These are phyloP conservation scores for Phytophthora palmivora DNA, from an alignment of 352 stramenopile species.

Conservation along the genomic window DNA sequence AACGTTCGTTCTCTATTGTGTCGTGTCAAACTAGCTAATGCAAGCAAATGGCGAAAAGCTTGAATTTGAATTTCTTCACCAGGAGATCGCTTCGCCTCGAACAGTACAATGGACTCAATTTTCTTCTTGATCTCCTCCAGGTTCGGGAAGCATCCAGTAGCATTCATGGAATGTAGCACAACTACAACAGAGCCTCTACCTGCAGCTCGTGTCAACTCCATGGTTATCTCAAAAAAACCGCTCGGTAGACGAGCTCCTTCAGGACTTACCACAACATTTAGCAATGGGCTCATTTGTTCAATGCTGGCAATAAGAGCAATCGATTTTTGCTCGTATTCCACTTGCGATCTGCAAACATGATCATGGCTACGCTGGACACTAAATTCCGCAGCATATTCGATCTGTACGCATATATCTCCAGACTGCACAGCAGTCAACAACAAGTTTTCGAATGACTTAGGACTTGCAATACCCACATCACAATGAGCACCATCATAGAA, in stretches of 20 bases:
- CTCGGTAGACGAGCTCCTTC: slow-evolving; percentile 22
- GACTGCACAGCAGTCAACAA: slow-evolving; percentile 57
- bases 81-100: slow-evolving; percentile 69
- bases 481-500: slow-evolving; percentile 69
- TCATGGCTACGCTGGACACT: slow-evolving; percentile 45
- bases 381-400: slow-evolving; percentile 48
- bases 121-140: slow-evolving; percentile 59
- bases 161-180: slow-evolving; percentile 63
- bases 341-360: slow-evolving; percentile 57
- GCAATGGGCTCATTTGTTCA: slow-evolving; percentile 58
- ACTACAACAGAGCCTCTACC: slow-evolving; percentile 36
- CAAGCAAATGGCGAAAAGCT: slow-evolving; percentile 65
- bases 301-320: slow-evolving; percentile 44
- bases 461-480: slow-evolving; percentile 40
- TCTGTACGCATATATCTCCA: slow-evolving; percentile 55
- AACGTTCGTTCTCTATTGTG: slow-evolving; percentile 63
- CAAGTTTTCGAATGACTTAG: slow-evolving; percentile 70
- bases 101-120: slow-evolving; percentile 59
- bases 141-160: slow-evolving; percentile 55
- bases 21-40: slow-evolving; percentile 46
- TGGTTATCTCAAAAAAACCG: slow-evolving; percentile 62
- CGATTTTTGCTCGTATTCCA: slow-evolving; percentile 61
- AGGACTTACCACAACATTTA: slow-evolving; percentile 54
- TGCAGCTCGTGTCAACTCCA: slow-evolving; percentile 48
- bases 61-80: slow-evolving; percentile 66